A percentile compares a stretch with the other conserved stretches of the same genome.
phyloP scores from a whole-genome alignment of 139 green algal species.

The Edaphochlamys debaryana region DNA sequence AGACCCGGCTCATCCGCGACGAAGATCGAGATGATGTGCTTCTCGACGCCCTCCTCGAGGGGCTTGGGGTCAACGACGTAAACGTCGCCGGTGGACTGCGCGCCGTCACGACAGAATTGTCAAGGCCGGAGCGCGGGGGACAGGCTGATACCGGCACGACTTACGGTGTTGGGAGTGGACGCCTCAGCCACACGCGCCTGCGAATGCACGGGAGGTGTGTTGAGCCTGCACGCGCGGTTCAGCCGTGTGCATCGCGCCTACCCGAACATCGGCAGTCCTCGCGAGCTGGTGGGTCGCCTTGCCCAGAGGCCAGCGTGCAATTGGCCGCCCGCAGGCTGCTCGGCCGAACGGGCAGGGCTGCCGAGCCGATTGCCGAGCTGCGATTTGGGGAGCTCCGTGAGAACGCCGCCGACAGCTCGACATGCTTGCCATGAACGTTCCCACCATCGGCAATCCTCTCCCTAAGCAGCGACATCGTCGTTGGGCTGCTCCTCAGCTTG shows the following conservation, averaged over 20 bases:
- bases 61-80: conserved; percentile 77
- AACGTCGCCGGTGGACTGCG: conserved; percentile 56
- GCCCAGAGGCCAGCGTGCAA: not conserved
- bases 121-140: not conserved
- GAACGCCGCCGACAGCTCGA: not conserved
- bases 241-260: not conserved
- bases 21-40: conserved; percentile 96
- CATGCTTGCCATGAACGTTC: not conserved
- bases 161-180: conserved; percentile 18
- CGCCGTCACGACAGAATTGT: not conserved
- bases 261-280: conserved; percentile 7
- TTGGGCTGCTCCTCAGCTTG: not conserved
- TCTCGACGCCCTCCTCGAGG: conserved; percentile 85
- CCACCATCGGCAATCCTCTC: not conserved
- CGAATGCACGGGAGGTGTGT: too few relatives aligned
- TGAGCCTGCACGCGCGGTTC: not conserved
- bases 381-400: not conserved
- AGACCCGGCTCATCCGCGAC: conserved; percentile 97
- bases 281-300: not conserved
- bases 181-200: conserved; percentile 23
- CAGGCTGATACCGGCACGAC: not conserved
- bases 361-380: conserved; percentile 1
- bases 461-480: not conserved
- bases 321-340: not conserved
- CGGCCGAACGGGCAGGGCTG: not conserved